Conservation (phyloP, 495 filamentous ascomycete species). For the Podospora pseudocomata region DNA sequence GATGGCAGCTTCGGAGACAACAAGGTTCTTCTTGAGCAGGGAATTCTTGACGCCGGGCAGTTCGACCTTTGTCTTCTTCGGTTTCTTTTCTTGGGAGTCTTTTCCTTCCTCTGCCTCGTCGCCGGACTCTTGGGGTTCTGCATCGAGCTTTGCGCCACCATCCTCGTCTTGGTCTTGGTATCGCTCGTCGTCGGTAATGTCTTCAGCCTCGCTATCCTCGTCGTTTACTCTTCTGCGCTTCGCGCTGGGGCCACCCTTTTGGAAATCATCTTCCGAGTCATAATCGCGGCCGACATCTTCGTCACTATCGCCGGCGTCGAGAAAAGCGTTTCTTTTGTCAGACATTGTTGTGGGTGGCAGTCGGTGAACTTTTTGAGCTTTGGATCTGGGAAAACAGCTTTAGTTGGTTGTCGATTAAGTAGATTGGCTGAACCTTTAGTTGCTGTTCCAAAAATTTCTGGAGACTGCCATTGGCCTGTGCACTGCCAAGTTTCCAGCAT, state of each 20-base stretch:
- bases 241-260: conserved; percentile 57
- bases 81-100: conserved; percentile 22
- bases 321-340: conserved; percentile 71
- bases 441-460: neutral
- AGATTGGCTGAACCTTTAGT: neutral
- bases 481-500: neutral
- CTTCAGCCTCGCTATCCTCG: conserved; percentile 40
- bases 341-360: conserved; percentile 49
- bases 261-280: conserved; percentile 66
- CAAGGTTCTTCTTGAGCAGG: conserved; percentile 56
- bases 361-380: neutral
- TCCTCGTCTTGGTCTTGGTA: conserved; percentile 16
- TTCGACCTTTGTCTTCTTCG: conserved; percentile 25
- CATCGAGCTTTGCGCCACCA: conserved; percentile 6
- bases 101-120: conserved; percentile 25
- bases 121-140: conserved; percentile 22
- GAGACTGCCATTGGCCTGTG: neutral
- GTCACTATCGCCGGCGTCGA: conserved; percentile 67
- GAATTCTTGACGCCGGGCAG: conserved; percentile 48
- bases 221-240: conserved; percentile 63
- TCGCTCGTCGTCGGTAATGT: conserved; percentile 31
- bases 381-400: neutral
- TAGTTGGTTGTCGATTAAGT: neutral
- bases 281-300: conserved; percentile 61
- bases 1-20: conserved; percentile 53